Conservation (phyloP, 257 asterid species). For the Plantago major region DNA sequence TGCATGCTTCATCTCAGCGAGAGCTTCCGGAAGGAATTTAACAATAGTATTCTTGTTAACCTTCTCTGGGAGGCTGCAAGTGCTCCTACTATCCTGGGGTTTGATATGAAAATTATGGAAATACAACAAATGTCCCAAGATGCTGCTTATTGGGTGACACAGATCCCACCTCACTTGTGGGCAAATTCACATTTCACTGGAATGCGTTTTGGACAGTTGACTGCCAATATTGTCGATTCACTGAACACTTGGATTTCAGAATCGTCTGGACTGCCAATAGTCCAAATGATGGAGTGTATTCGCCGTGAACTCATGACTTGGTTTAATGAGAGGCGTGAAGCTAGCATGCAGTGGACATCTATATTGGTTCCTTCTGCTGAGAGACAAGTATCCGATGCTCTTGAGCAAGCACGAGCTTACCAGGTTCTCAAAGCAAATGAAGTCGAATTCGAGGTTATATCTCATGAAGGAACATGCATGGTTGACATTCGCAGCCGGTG, state of each 20-base stretch:
- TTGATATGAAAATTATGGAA: slow-evolving; percentile 38
- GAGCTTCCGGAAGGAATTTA: slow-evolving; percentile 58
- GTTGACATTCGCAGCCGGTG: slow-evolving; percentile 50
- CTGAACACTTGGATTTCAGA: slow-evolving; percentile 52
- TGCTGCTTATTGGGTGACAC: slow-evolving; percentile 53
- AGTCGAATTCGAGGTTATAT: slow-evolving; percentile 56
- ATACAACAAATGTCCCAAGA: slow-evolving; percentile 52
- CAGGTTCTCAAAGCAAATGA: slow-evolving; percentile 59
- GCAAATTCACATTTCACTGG: slow-evolving; percentile 58
- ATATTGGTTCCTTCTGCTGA: slow-evolving; percentile 59
- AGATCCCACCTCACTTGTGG: slow-evolving; percentile 54
- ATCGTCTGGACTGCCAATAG: slow-evolving; percentile 65
- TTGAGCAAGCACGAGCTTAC: slow-evolving; percentile 42
- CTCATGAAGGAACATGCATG: slow-evolving; percentile 46
- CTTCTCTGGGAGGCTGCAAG: slow-evolving; percentile 69
- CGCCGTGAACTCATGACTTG: slow-evolving; percentile 74
- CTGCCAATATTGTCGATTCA: slow-evolving; percentile 43
- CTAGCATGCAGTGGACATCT: slow-evolving; percentile 60
- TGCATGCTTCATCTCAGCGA: slow-evolving; percentile 66
- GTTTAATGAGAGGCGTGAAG: slow-evolving; percentile 65
- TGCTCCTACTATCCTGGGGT: slow-evolving; percentile 40
- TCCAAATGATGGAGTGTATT: slow-evolving; percentile 72
- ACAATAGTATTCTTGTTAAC: slow-evolving; percentile 44
- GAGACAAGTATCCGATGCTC: slow-evolving; percentile 50
- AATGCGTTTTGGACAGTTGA: slow-evolving; percentile 47